phyloP scores from a whole-genome alignment of 352 stramenopile genomes.

The Globisporangium heterothallicum region DNA sequence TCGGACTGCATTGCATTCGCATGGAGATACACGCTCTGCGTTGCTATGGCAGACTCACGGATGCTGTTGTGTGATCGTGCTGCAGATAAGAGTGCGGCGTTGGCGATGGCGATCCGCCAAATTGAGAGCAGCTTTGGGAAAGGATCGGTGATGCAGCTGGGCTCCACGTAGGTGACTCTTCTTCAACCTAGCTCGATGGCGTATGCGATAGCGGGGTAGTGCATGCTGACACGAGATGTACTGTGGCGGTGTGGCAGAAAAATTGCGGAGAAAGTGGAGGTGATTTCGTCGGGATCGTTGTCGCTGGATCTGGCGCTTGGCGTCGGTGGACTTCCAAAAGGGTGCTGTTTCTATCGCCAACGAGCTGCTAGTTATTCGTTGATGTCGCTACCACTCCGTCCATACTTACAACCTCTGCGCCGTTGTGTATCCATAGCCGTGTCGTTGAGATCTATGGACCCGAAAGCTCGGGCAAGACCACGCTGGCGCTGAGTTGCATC shows the following conservation, averaged over 20 bases:
- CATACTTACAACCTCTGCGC: constrained; percentile 16
- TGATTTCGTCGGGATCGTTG: constrained; percentile 92
- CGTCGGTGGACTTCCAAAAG: constrained; percentile 93
- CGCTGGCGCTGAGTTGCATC: constrained; percentile 95
- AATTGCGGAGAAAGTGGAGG: constrained; percentile 88
- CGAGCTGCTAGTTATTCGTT: too few relatives aligned
- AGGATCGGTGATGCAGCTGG: constrained; percentile 95
- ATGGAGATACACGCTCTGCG: too few relatives aligned
- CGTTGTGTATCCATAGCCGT: constrained; percentile 51
- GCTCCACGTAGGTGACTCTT: constrained; percentile 82
- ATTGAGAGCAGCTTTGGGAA: constrained; percentile 96
- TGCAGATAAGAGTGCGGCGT: constrained; percentile 73
- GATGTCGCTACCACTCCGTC: too few relatives aligned
- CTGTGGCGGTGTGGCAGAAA: constrained; percentile 32
- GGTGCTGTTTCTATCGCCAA: constrained; percentile 28
- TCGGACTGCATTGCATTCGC: background rate
- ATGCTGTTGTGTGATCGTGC: background rate
- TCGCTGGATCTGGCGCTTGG: constrained; percentile 91
- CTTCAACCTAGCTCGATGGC: too few relatives aligned
- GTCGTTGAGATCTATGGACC: constrained; percentile 99
- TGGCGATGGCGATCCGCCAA: constrained; percentile 92
- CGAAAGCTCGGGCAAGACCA: constrained; percentile 98
- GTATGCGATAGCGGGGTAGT: too few relatives aligned
- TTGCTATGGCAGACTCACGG: too few relatives aligned
- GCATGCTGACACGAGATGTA: background rate